A percentile compares a stretch with the other conserved stretches of the same genome.
phyloP scores from a whole-genome alignment of 805 yeast genomes.

The Kregervanrija fluxuum region DNA sequence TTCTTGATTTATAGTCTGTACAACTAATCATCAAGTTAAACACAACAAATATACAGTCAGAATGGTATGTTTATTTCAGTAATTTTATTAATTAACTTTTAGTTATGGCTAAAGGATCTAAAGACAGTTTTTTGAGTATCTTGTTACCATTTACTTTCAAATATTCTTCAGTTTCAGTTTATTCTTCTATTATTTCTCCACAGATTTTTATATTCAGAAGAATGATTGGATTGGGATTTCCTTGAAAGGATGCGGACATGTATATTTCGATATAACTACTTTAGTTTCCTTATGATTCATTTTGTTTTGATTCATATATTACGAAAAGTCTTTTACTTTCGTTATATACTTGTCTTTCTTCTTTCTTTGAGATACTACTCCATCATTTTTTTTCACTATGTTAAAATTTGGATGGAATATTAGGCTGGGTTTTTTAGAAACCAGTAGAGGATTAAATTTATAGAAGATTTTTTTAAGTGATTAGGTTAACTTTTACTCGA shows the following conservation, averaged over 20 bases:
- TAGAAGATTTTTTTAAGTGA: slow-evolving; percentile 10
- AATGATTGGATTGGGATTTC: not conserved
- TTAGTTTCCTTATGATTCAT: not conserved
- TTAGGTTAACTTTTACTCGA: slow-evolving; percentile 17
- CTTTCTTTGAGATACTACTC: not conserved
- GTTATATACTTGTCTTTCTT: slow-evolving; percentile 8
- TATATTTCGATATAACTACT: slow-evolving; percentile 3
- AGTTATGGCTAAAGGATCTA: slow-evolving; percentile 25
- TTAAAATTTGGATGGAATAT: not conserved
- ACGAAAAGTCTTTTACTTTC: not conserved
- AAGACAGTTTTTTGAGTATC: slow-evolving; percentile 20
- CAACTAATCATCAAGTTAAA: not conserved
- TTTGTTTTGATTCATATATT: not conserved
- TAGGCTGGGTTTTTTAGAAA: slow-evolving; percentile 1
- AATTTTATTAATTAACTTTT: not conserved
- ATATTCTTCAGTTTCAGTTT: not conserved
- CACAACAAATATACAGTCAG: slow-evolving; percentile 1
- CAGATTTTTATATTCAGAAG: too few relatives aligned
- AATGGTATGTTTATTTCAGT: slow-evolving; percentile 20
- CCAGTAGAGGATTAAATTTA: slow-evolving; percentile 18
- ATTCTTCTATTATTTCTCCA: too few relatives aligned
- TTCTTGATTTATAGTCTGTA: too few relatives aligned
- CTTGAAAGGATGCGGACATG: slow-evolving; percentile 1
- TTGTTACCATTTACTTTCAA: slow-evolving; percentile 6
- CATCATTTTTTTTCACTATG: not conserved